These are phyloP conservation scores for Fusarium irregulare DNA, from an alignment of 2,329 filamentous ascomycete species.

Conservation along the genomic window DNA sequence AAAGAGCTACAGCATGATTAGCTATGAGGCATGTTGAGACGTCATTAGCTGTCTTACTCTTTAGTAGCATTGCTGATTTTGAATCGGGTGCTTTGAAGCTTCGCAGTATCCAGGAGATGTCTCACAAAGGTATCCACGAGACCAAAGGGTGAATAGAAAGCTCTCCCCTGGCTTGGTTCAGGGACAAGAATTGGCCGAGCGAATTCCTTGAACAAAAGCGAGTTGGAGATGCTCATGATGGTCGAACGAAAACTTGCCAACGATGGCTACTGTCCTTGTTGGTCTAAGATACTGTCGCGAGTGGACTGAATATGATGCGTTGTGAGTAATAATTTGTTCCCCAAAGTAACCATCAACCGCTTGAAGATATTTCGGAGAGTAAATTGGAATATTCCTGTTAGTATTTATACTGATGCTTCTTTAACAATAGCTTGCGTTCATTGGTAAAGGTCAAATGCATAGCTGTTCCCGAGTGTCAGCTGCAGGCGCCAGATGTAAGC, in stretches of 20 bases:
- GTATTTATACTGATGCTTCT: not conserved
- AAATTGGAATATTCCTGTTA: not conserved
- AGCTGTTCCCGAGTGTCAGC: slow-evolving; percentile 3
- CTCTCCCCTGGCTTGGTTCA: not conserved
- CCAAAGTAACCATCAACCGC: not conserved
- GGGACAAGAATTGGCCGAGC: slow-evolving; percentile 37
- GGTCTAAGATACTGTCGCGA: not conserved
- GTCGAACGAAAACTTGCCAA: not conserved
- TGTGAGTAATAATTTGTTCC: not conserved
- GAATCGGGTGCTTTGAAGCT: slow-evolving; percentile 46
- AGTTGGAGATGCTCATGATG: slow-evolving; percentile 43
- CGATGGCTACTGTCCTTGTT: not conserved
- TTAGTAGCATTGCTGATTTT: slow-evolving; percentile 47
- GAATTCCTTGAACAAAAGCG: slow-evolving; percentile 44
- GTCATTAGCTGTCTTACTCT: slow-evolving; percentile 41
- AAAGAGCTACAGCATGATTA: slow-evolving; percentile 44
- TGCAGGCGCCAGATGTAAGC: slow-evolving; percentile 18
- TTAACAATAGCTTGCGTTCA: not conserved
- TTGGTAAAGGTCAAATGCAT: not conserved
- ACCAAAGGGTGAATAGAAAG: slow-evolving; percentile 11
- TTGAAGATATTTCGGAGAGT: not conserved
- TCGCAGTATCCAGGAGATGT: slow-evolving; percentile 45
- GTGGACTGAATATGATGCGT: not conserved
- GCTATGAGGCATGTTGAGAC: not conserved
- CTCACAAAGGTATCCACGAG: slow-evolving; percentile 47